phyloP scores from a whole-genome alignment of 2,329 filamentous ascomycete species.

The Triangularia verruculosa region DNA sequence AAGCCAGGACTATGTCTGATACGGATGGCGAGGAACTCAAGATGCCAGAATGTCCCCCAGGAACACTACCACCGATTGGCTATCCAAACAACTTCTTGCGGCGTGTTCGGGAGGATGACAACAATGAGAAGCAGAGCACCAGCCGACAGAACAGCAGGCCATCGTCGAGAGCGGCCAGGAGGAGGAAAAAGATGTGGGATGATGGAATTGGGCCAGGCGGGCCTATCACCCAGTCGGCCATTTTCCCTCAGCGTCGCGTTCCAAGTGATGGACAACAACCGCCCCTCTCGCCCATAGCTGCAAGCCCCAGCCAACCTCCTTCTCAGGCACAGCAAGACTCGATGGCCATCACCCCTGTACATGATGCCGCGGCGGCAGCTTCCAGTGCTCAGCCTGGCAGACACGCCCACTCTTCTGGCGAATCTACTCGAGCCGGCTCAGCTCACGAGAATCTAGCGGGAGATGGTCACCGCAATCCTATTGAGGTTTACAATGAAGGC shows the following conservation, averaged over 20 bases:
- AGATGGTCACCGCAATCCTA: constrained; percentile 24
- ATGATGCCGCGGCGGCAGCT: background rate
- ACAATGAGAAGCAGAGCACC: constrained; percentile 36
- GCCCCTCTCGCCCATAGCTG: constrained; percentile 14
- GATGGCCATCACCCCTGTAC: background rate
- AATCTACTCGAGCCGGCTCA: constrained; percentile 7
- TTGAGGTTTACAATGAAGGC: constrained; percentile 80
- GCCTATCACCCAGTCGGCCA: constrained; percentile 85
- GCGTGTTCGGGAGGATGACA: constrained; percentile 75
- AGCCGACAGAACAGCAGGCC: constrained; percentile 55
- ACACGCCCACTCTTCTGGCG: constrained; percentile 12
- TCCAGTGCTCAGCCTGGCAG: background rate
- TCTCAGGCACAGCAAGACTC: constrained; percentile 18
- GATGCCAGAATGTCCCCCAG: constrained; percentile 60
- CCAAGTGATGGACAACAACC: constrained; percentile 21
- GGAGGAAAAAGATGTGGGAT: constrained; percentile 67
- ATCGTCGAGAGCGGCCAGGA: constrained; percentile 58
- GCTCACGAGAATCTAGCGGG: background rate
- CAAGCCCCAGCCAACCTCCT: constrained; percentile 19
- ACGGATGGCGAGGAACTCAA: constrained; percentile 66
- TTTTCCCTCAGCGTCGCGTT: constrained; percentile 60
- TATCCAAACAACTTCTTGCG: constrained; percentile 75
- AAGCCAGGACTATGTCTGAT: constrained; percentile 81
- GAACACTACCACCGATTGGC: constrained; percentile 68
- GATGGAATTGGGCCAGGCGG: constrained; percentile 76